These are phyloP conservation scores for Luvunga scandens DNA, from an alignment of 345 rosid species.

Conservation along the genomic window DNA sequence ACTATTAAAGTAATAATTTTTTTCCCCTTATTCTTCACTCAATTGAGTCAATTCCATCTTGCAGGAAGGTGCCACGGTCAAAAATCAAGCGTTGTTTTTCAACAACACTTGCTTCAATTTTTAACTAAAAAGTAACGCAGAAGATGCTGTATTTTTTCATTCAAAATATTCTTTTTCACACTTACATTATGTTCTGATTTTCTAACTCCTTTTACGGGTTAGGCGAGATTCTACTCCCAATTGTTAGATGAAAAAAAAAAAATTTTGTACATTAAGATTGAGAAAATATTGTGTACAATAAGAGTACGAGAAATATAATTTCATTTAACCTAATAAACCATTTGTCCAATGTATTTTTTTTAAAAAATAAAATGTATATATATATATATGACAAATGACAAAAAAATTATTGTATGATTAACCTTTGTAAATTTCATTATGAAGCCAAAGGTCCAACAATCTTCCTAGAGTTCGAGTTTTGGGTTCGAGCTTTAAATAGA, in stretches of 20 bases:
- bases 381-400: no score
- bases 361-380: no score
- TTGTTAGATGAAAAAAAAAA: no score
- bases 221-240: slow-evolving; percentile 2
- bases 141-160: background rate
- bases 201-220: background rate
- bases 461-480: no score
- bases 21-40: no score
- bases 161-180: slow-evolving; percentile 5
- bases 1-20: background rate
- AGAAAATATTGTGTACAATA: no score
- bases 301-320: no score
- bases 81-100: background rate
- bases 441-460: no score
- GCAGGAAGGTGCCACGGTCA: background rate
- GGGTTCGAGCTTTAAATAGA: no score
- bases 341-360: background rate
- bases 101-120: background rate
- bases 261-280: no score
- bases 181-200: background rate
- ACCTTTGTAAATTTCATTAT: no score
- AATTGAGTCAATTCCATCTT: background rate
- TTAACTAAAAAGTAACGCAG: background rate
- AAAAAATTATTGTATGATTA: no score
- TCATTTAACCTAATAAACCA: background rate